phyloP scores from a whole-genome alignment of 2,329 filamentous ascomycete species.

The Pseudogymnoascus sp. region DNA sequence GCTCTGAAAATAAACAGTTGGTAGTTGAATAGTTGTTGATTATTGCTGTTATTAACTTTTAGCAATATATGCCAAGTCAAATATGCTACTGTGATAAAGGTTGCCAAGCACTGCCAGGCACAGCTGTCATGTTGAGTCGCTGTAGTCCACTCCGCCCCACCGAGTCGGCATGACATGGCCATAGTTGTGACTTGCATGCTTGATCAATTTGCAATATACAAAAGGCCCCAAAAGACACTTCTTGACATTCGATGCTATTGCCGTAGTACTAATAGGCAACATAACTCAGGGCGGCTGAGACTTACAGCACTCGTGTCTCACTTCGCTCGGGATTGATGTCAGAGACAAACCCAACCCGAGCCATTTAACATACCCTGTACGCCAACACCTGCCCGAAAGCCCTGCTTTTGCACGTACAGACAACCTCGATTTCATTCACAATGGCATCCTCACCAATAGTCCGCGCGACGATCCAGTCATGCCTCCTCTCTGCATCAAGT shows the following conservation, averaged over 20 bases:
- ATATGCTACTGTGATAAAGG: background rate
- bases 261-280: background rate
- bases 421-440: conserved; percentile 12
- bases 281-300: background rate
- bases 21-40: background rate
- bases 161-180: background rate
- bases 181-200: background rate
- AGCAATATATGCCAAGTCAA: background rate
- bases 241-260: background rate
- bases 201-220: background rate
- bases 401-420: background rate
- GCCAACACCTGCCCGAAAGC: background rate
- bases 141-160: background rate
- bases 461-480: conserved; percentile 56
- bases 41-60: background rate
- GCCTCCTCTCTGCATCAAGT: conserved; percentile 56
- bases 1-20: background rate
- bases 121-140: background rate
- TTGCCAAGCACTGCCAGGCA: background rate
- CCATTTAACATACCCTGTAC: background rate
- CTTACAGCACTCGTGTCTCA: background rate
- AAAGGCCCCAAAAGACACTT: background rate
- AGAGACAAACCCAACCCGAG: background rate
- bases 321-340: background rate
- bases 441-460: conserved; percentile 41